A percentile compares a stretch with the other conserved stretches of the same genome.
phyloP scores from a whole-genome alignment of 2,329 filamentous ascomycete genomes.

The Lecanicillium sp. region DNA sequence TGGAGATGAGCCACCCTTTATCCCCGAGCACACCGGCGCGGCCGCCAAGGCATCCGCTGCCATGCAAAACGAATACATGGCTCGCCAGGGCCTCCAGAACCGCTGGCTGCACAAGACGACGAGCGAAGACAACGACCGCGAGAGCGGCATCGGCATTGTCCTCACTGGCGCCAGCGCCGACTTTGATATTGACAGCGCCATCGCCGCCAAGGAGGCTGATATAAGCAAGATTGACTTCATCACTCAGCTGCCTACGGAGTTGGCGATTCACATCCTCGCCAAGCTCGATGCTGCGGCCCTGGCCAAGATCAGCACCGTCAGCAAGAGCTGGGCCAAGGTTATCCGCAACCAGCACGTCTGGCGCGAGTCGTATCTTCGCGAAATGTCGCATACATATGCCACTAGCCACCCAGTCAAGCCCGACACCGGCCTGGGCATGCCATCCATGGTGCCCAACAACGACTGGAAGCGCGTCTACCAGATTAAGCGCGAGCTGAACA shows the following conservation, averaged over 20 bases:
- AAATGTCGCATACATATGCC: slow-evolving; percentile 54
- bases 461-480: slow-evolving; percentile 84
- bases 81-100: slow-evolving; percentile 27
- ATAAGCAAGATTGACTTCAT: slow-evolving; percentile 54
- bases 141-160: slow-evolving; percentile 58
- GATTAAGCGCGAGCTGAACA: slow-evolving; percentile 66
- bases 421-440: slow-evolving; percentile 50
- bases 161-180: slow-evolving; percentile 36
- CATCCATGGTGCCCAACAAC: slow-evolving; percentile 49
- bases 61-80: slow-evolving; percentile 46
- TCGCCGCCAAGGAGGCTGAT: slow-evolving; percentile 24
- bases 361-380: slow-evolving; percentile 55
- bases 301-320: slow-evolving; percentile 41
- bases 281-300: slow-evolving; percentile 47
- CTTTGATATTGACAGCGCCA: slow-evolving; percentile 25
- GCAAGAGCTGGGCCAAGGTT: slow-evolving; percentile 38
- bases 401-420: slow-evolving; percentile 44
- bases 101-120: slow-evolving; percentile 32
- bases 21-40: slow-evolving; percentile 51
- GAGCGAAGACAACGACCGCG: slow-evolving; percentile 47
- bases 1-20: slow-evolving; percentile 49
- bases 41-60: slow-evolving; percentile 55
- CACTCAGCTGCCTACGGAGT: slow-evolving; percentile 44
- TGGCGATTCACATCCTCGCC: slow-evolving; percentile 51
- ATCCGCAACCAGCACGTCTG: slow-evolving; percentile 51